Evolutionary conservation across 1,284 basidiomycete species (phyloP).

Genomic region (Ceratobasidium sp.): DNA sequence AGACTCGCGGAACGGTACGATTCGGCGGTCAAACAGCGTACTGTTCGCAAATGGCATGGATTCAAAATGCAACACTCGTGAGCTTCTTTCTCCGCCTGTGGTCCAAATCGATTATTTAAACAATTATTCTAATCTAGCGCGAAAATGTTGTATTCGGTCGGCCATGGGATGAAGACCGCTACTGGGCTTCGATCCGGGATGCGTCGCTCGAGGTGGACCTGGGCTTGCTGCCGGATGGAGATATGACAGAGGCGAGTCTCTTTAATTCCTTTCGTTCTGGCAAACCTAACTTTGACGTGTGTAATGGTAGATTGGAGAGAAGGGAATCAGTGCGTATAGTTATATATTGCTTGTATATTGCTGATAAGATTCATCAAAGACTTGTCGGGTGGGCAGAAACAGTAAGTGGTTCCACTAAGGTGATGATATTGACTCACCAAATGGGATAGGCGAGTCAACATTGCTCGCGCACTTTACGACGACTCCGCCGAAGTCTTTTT

Average conservation of each 20-base stretch:
- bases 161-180: conserved; percentile 71
- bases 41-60: conserved; percentile 89
- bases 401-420: conserved; percentile 57
- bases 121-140: conserved; percentile 52
- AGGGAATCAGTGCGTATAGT: conserved; percentile 62
- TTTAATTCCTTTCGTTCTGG: conserved; percentile 6
- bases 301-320: conserved; percentile 66
- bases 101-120: neutral
- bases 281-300: neutral
- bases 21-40: conserved; percentile 81
- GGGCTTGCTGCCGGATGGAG: conserved; percentile 77
- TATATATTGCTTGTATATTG: too few species aligned
- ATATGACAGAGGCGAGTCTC: conserved; percentile 70
- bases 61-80: conserved; percentile 82
- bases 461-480: conserved; percentile 77
- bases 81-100: conserved; percentile 52
- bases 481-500: conserved; percentile 71
- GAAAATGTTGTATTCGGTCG: conserved; percentile 77
- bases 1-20: conserved; percentile 62
- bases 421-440: neutral
- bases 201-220: conserved; percentile 74
- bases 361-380: conserved; percentile 44
- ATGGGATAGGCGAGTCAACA: conserved; percentile 64
- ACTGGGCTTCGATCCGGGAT: conserved; percentile 71
- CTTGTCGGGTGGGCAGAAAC: conserved; percentile 67